A percentile compares a stretch with the other conserved stretches of the same genome.
Conservation (phyloP, 768 basidiomycete species). For the Agrocybe praecox region DNA sequence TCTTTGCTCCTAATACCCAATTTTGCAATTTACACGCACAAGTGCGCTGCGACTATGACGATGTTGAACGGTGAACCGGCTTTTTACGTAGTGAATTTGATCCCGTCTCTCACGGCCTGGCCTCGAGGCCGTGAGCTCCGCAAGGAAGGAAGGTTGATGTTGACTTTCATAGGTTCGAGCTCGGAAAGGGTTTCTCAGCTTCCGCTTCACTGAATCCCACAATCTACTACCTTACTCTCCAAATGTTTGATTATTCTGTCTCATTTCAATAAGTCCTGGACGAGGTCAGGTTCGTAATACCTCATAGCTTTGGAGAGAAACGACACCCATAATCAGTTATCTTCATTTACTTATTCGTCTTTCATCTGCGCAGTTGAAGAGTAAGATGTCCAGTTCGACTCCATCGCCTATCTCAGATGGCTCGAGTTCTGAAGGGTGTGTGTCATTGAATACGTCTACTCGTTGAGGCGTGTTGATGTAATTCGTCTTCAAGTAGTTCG, state of each 20-base stretch:
- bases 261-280: neutral
- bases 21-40: too few species aligned
- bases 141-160: conserved; percentile 5
- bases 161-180: conserved; percentile 12
- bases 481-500: conserved; percentile 9
- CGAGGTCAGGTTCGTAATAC: neutral
- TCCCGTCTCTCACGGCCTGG: conserved; percentile 15
- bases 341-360: too few species aligned
- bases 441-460: neutral
- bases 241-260: neutral
- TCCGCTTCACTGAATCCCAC: neutral
- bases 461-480: neutral
- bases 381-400: conserved; percentile 15
- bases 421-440: conserved; percentile 23
- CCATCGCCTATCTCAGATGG: conserved; percentile 24
- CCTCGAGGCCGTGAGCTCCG: conserved; percentile 20
- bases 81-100: conserved; percentile 5
- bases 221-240: neutral
- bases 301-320: too few species aligned
- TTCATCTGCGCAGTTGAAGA: neutral
- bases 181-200: neutral
- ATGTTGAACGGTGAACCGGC: neutral
- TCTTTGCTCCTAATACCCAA: too few species aligned
- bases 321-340: too few species aligned
- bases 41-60: too few species aligned